Conservation (phyloP, 768 basidiomycete genomes). For the Pisolithus tinctorius region DNA sequence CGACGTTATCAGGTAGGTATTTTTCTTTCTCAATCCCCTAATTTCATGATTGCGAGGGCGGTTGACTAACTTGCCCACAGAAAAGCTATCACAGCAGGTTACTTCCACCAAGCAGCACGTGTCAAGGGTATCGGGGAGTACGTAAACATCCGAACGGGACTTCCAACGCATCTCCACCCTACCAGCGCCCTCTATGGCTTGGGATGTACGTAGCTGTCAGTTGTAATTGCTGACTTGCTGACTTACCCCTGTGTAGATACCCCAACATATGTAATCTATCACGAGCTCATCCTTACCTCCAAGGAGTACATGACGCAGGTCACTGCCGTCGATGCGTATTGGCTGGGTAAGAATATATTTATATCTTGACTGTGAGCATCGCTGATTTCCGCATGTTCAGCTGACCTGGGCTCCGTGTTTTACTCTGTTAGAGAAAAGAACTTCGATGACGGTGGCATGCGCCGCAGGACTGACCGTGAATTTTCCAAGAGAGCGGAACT, state of each 20-base stretch:
- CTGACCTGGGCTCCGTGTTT: constrained; percentile 93
- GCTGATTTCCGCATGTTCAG: constrained; percentile 32
- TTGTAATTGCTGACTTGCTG: background rate
- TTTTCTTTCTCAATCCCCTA: background rate
- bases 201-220: constrained; percentile 59
- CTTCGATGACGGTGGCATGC: constrained; percentile 82
- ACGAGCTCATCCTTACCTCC: constrained; percentile 91
- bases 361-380: background rate
- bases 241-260: constrained; percentile 51
- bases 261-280: constrained; percentile 94
- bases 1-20: constrained; percentile 68
- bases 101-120: constrained; percentile 97
- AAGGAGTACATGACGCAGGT: constrained; percentile 99
- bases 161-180: constrained; percentile 94
- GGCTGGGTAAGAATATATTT: constrained; percentile 63
- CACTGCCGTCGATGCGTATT: constrained; percentile 95
- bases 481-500: constrained; percentile 89
- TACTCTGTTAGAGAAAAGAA: constrained; percentile 98
- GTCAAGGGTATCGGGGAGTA: constrained; percentile 99
- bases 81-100: constrained; percentile 95
- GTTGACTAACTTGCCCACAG: constrained; percentile 31
- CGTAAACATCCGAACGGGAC: constrained; percentile 90
- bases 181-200: constrained; percentile 95
- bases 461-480: constrained; percentile 76
- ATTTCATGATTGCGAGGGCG: background rate